Base-by-base conservation (phyloP, 768 basidiomycete genomes). In the Candolleomyces aberdarensis region DNA sequence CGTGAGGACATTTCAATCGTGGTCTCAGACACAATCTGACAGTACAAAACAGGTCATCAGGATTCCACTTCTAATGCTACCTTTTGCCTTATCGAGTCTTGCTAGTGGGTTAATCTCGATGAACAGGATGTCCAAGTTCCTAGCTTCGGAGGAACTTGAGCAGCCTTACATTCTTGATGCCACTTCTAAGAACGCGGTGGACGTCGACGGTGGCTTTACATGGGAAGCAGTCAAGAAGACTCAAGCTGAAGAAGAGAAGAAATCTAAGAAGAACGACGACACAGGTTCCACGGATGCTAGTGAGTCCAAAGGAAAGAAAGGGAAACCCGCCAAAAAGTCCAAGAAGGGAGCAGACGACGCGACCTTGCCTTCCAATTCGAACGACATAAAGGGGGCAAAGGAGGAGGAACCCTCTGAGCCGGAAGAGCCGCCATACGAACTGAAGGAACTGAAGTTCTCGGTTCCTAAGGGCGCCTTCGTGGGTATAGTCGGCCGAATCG, bases 401-500 rank as follows among this genome's bases (percentile, higher is more conserved):
- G 56, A 49, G 49, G 62, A 61, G 26, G 47, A 60, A 36, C 40
- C 59, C 8, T 55, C 48, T 32, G 55, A 52, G 41, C 65, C 61
- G 19, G 72, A 79, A 46, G 80, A 83, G 58, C 76, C 74, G 58
- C 85, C 85, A 0, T 88, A 87, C 62, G 73, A 77, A 57, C 67
- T 88, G 53, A 75, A 72, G 46, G 71, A 78, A 62, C 67, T 88
- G 57, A 75, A 79, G 57, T 62, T 87, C 39, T 65, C 68, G 49
- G 69, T 86, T 44, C 77, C 77, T 2, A 77, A 72, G 60, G 89
- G 89, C 14, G 75, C 86, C 36, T 84, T 91, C 36, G 78, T 90
- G 7, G 87, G 85, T 1, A 83, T 92, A 29, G 86, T 92, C n/a
- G 91, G 91, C 15, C 79, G 82, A 10, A 86, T 46, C 5, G 44